Conservation (phyloP, 768 basidiomycete species). For the Leccinum fibrillosum region DNA sequence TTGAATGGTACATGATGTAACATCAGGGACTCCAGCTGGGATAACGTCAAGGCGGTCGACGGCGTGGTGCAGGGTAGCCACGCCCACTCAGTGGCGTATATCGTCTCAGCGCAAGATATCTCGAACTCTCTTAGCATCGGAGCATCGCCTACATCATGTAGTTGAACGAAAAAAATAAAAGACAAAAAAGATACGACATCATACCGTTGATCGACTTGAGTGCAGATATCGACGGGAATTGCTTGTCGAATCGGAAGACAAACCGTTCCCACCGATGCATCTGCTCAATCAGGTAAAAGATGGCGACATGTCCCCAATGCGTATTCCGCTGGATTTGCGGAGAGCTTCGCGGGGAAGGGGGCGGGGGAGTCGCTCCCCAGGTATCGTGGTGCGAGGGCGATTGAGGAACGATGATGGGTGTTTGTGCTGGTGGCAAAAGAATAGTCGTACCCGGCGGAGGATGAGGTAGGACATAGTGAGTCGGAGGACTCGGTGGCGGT, state of each 20-base stretch:
- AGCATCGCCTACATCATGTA: slow-evolving; percentile 51
- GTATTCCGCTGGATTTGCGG: slow-evolving; percentile 44
- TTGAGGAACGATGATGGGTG: slow-evolving; percentile 47
- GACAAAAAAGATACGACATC: slow-evolving; percentile 18
- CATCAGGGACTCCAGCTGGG: slow-evolving; percentile 54
- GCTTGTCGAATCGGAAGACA: slow-evolving; percentile 75
- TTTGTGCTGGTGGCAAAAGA: slow-evolving; percentile 35
- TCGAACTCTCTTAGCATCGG: slow-evolving; percentile 75
- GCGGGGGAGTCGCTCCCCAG: slow-evolving; percentile 36
- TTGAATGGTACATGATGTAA: slow-evolving; percentile 74
- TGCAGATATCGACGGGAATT: slow-evolving; percentile 69
- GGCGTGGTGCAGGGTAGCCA: slow-evolving; percentile 62
- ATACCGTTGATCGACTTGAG: slow-evolving; percentile 70
- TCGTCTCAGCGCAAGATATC: slow-evolving; percentile 66
- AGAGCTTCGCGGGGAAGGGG: slow-evolving; percentile 23
- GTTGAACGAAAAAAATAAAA: neutral
- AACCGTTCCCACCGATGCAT: slow-evolving; percentile 84
- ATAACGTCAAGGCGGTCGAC: slow-evolving; percentile 34
- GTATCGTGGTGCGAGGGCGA: slow-evolving; percentile 38
- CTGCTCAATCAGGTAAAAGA: slow-evolving; percentile 75
- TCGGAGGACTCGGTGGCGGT: slow-evolving; percentile 28
- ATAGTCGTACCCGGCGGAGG: slow-evolving; percentile 27
- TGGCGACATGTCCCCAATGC: slow-evolving; percentile 79
- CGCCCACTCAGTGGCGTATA: slow-evolving; percentile 61
- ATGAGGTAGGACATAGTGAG: slow-evolving; percentile 38